Conservation (phyloP, 306 rosid species). For the Trichosanthes truncata region DNA sequence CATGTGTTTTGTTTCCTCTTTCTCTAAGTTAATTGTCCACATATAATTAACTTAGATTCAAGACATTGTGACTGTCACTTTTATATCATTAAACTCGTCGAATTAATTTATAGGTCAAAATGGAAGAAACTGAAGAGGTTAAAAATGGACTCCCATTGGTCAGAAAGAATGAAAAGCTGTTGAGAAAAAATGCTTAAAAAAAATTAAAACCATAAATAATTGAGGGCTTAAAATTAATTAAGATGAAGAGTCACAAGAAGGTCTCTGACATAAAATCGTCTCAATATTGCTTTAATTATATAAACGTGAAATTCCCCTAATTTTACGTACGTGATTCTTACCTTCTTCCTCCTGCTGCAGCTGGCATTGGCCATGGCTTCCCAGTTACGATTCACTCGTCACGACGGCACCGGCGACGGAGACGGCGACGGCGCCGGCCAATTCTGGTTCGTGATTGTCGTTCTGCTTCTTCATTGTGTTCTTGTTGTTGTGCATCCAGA, state of each 20-base stretch:
- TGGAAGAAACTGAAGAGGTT: neutral
- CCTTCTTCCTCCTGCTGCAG: neutral
- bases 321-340: conserved; percentile 4
- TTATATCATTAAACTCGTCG: no score
- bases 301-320: conserved; percentile 1
- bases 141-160: neutral
- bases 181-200: neutral
- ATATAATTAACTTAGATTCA: neutral
- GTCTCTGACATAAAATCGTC: conserved; percentile 6
- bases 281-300: neutral
- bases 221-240: conserved; percentile 2
- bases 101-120: neutral
- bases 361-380: neutral
- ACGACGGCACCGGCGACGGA: neutral
- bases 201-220: neutral
- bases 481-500: conserved; percentile 55
- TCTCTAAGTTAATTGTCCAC: neutral
- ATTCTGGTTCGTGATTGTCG: neutral
- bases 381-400: neutral
- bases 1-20: neutral
- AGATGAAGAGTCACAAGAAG: conserved; percentile 8
- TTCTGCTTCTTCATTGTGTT: conserved; percentile 20
- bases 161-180: neutral
- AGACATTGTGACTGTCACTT: no score
- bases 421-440: neutral